Conservation (phyloP, 1,284 basidiomycete species). For the Porodaedalea pini region DNA sequence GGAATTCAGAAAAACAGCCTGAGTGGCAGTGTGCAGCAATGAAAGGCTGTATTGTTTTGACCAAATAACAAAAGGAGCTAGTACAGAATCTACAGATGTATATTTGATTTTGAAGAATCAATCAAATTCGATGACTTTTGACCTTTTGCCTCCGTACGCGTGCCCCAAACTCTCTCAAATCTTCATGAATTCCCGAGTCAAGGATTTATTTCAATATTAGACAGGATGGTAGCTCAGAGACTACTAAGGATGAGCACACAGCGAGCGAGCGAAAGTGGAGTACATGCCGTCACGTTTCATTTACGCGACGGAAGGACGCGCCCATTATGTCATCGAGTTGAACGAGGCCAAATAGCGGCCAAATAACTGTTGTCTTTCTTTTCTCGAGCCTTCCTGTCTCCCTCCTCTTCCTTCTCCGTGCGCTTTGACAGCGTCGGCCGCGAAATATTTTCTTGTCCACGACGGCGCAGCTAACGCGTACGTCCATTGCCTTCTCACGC, state of each 20-base stretch:
- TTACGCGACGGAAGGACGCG: conserved; percentile 6
- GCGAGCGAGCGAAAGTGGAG: not conserved
- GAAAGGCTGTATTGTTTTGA: too few species aligned
- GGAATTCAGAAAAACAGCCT: too few species aligned
- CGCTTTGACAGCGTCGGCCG: conserved; percentile 8
- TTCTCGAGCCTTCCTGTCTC: not conserved
- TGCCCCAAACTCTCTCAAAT: not conserved
- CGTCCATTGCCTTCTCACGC: not conserved
- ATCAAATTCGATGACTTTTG: too few species aligned
- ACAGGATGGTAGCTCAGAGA: not conserved
- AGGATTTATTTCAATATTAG: too few species aligned
- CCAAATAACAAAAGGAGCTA: too few species aligned
- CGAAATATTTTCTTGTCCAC: not conserved
- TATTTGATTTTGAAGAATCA: too few species aligned
- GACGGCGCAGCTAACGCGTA: too few species aligned
- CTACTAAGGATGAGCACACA: not conserved
- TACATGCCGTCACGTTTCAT: not conserved
- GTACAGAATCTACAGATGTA: too few species aligned
- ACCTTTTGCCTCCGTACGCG: not conserved
- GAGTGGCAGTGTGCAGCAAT: too few species aligned
- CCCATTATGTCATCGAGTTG: conserved; percentile 10
- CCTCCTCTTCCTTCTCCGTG: not conserved
- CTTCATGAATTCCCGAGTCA: too few species aligned
- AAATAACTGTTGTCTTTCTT: conserved; percentile 9
- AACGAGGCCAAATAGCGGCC: conserved; percentile 10